phyloP scores from a whole-genome alignment of 768 basidiomycete species.

The Lactarius hatsudake region DNA sequence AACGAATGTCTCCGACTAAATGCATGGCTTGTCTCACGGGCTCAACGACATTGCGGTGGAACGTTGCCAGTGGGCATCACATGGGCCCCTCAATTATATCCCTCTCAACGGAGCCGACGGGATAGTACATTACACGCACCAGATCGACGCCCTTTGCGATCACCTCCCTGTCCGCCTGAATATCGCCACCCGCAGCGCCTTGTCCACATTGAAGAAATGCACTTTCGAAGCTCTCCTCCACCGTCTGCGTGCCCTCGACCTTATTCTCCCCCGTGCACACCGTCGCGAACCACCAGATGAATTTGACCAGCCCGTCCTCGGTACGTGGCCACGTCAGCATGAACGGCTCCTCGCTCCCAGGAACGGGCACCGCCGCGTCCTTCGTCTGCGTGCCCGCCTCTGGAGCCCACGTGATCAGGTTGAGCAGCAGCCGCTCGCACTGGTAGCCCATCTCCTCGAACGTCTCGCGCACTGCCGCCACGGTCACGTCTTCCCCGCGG shows the following conservation, averaged over 20 bases:
- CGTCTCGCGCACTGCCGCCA: slow-evolving; percentile 56
- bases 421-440: slow-evolving; percentile 48
- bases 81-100: no score
- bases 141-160: no score
- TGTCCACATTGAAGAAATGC: slow-evolving; percentile 10
- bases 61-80: no score
- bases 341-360: slow-evolving; percentile 35
- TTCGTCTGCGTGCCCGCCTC: slow-evolving; percentile 37
- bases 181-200: slow-evolving; percentile 9
- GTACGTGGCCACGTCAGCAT: slow-evolving; percentile 34
- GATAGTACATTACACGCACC: no score
- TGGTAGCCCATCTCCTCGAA: slow-evolving; percentile 61
- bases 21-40: no score
- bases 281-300: slow-evolving; percentile 53
- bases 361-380: slow-evolving; percentile 22
- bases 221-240: slow-evolving; percentile 25
- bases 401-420: slow-evolving; percentile 56
- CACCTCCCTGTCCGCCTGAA: no score
- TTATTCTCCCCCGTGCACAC: slow-evolving; percentile 33
- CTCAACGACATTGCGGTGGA: no score
- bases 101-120: no score
- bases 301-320: slow-evolving; percentile 38
- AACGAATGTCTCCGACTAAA: no score
- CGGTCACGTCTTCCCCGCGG: slow-evolving; percentile 47
- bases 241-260: slow-evolving; percentile 27